Base-by-base conservation (phyloP, 768 basidiomycete species). In the Psilocybe cubensis region DNA sequence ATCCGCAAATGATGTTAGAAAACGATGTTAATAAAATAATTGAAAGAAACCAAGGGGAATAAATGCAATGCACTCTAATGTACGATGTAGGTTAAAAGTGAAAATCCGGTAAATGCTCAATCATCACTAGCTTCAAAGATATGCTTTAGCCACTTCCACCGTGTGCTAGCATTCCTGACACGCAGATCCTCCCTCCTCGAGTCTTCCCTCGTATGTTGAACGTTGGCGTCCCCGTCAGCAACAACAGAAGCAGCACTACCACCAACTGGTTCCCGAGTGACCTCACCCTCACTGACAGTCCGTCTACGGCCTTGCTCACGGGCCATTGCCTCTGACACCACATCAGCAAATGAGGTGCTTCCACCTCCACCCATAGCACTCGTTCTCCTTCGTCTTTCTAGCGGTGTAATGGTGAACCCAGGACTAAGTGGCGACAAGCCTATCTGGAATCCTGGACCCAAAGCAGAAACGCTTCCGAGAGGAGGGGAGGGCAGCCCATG, bases 401-500 rank as follows among this genome's bases (percentile, higher is more conserved):
- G 69, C 20, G 87, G 87, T 51, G 84, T 76, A 44, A 89, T 79
- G n/a, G 80, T 77, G 63, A 91, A 92, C n/a, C 90, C 90, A 28
- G 90, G 90, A 63, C 87, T 89, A 53, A 87, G 73, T 14, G 90
- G 87, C 23, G 88, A 89, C 38, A 92, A 66, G 4, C 90, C 90
- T 61, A 92, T 91, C 62, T 87, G 85, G 72, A 92, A 85, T 6
- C 88, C 90, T 3, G 75, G 62, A 12, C 79, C 76, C 18, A 82
- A 61, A 9, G 75, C 67, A 1, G 77, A 70, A 6, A 74, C 74
- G 24, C 76, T 67, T 48, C 74, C 73, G 10, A 75, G 68, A 23
- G 72, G 71, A n/a, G 74, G 71, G 40, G 74, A 68, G 9, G 64
- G 50, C 17, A 59, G 51, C 21, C 58, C 54, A 58, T 69, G 66